Percentiles rank a stretch among this genome's conserved stretches.
phyloP scores from a whole-genome alignment of 768 basidiomycete species.

The Hericium rajendrae region DNA sequence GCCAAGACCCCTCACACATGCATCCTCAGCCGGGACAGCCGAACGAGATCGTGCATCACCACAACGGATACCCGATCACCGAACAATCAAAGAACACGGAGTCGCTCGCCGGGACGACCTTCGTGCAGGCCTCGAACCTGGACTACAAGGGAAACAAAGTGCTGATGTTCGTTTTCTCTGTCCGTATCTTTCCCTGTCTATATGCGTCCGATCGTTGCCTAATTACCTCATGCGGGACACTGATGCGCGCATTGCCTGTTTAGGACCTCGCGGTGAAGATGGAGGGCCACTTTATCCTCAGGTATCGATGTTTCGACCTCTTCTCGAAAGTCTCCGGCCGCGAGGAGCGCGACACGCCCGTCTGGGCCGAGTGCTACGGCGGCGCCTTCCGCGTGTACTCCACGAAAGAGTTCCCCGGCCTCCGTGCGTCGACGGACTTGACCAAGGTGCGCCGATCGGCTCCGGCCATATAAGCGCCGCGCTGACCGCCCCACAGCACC shows the following conservation, averaged over 20 bases:
- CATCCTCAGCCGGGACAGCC: slow-evolving; percentile 8
- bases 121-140: slow-evolving; percentile 41
- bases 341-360: slow-evolving; percentile 26
- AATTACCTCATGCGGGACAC: not conserved
- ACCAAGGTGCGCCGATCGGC: slow-evolving; percentile 40
- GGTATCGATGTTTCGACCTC: slow-evolving; percentile 62
- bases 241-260: not conserved
- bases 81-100: slow-evolving; percentile 45
- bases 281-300: slow-evolving; percentile 56
- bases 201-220: not conserved
- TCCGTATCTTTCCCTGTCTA: slow-evolving; percentile 24
- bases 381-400: slow-evolving; percentile 57
- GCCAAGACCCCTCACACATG: slow-evolving; percentile 1
- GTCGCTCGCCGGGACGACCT: slow-evolving; percentile 50
- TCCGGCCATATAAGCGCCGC: not conserved
- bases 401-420: slow-evolving; percentile 63
- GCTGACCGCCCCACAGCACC: slow-evolving; percentile 25
- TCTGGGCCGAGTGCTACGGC: slow-evolving; percentile 59
- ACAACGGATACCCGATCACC: slow-evolving; percentile 30
- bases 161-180: slow-evolving; percentile 57
- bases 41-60: slow-evolving; percentile 34
- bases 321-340: slow-evolving; percentile 30
- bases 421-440: slow-evolving; percentile 55
- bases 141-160: slow-evolving; percentile 48
- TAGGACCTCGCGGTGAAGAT: slow-evolving; percentile 66